phyloP scores from a whole-genome alignment of 2,329 filamentous ascomycete species.

The Cladosporium sp. region DNA sequence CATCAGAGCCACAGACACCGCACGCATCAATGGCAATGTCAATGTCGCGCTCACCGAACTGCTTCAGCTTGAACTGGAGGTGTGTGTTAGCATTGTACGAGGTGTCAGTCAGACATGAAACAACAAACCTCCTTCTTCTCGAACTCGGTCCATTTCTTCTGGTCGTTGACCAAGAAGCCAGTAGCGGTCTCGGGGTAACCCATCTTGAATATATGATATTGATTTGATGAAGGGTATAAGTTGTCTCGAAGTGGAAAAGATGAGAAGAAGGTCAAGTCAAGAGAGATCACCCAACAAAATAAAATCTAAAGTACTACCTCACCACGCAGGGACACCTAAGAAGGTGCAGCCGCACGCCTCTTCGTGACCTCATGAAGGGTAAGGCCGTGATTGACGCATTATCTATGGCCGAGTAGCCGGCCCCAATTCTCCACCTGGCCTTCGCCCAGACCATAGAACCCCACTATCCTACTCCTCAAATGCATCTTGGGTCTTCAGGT shows the following conservation, averaged over 20 bases:
- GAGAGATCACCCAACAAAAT: slow-evolving; percentile 3
- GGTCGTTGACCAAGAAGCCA: slow-evolving; percentile 52
- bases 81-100: not conserved
- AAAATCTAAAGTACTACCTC: slow-evolving; percentile 13
- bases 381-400: slow-evolving; percentile 20
- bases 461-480: not conserved
- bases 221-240: not conserved
- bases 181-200: slow-evolving; percentile 55
- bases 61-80: slow-evolving; percentile 73
- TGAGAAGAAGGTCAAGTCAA: slow-evolving; percentile 25
- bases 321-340: slow-evolving; percentile 3
- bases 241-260: not conserved
- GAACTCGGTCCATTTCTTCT: slow-evolving; percentile 65
- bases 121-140: slow-evolving; percentile 56
- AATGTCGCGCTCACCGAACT: slow-evolving; percentile 83
- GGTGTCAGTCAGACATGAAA: not conserved
- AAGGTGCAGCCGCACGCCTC: slow-evolving; percentile 10
- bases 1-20: slow-evolving; percentile 58
- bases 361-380: slow-evolving; percentile 21
- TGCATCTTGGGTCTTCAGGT: not conserved
- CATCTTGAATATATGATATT: slow-evolving; percentile 37
- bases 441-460: slow-evolving; percentile 14
- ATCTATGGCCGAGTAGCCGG: slow-evolving; percentile 19
- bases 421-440: slow-evolving; percentile 14
- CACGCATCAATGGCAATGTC: slow-evolving; percentile 85